These are phyloP conservation scores for Phaeosphaeriaceae sp. DNA, from an alignment of 2,329 filamentous ascomycete genomes.

Conservation along the genomic window DNA sequence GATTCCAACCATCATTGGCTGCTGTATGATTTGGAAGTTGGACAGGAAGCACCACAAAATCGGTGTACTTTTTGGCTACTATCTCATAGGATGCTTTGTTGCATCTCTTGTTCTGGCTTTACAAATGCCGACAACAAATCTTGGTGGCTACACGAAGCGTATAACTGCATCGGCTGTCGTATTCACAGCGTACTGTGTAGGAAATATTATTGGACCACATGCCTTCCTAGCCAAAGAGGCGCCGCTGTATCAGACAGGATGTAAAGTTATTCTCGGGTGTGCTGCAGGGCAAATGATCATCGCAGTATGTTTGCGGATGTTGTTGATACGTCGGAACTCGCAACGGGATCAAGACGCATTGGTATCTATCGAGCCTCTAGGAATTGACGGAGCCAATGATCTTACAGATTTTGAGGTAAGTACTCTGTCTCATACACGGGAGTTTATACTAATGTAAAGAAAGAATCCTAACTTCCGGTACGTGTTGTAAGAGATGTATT, in stretches of 20 bases:
- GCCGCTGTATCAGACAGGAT: constrained; percentile 60
- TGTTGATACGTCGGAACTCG: background rate
- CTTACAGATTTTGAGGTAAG: too few relatives aligned
- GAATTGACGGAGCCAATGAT: too few relatives aligned
- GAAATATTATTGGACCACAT: constrained; percentile 56
- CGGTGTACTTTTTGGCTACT: constrained; percentile 60
- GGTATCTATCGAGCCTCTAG: too few relatives aligned
- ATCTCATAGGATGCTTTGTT: constrained; percentile 58
- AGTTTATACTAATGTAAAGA: too few relatives aligned
- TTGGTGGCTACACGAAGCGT: constrained; percentile 46
- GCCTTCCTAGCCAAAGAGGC: constrained; percentile 55
- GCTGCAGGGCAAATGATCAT: constrained; percentile 51
- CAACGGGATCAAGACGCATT: too few relatives aligned
- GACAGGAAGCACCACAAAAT: constrained; percentile 47
- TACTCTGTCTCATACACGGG: too few relatives aligned
- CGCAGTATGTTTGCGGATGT: constrained; percentile 19
- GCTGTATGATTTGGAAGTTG: constrained; percentile 59
- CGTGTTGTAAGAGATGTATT: too few relatives aligned
- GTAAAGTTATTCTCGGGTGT: constrained; percentile 58
- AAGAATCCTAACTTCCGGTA: too few relatives aligned
- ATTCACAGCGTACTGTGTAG: constrained; percentile 55
- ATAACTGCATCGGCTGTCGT: constrained; percentile 56
- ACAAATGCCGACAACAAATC: constrained; percentile 58
- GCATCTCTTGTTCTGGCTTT: constrained; percentile 60
- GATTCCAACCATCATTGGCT: constrained; percentile 59